phyloP scores from a whole-genome alignment of 371 early-diverging fungal species.

The Lichtheimia ramosa region DNA sequence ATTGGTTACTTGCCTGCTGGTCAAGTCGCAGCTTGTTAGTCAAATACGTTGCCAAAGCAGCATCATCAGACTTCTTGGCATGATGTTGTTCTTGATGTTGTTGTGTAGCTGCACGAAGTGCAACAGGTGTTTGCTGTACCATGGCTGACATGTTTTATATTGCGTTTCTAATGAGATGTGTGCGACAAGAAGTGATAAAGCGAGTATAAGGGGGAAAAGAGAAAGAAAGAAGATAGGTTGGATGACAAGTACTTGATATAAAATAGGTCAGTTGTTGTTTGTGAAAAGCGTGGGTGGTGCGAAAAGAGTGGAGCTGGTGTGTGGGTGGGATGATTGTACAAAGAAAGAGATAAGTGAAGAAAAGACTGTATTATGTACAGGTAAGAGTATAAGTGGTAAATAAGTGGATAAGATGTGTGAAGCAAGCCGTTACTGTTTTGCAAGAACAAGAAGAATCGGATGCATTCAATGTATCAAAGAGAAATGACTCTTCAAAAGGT shows the following conservation, averaged over 20 bases:
- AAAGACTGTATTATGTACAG: too few relatives aligned
- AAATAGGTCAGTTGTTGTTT: too few relatives aligned
- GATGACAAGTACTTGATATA: too few relatives aligned
- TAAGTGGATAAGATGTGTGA: neutral
- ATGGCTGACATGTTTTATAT: constrained; percentile 15
- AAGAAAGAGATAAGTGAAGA: neutral
- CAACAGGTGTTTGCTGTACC: constrained; percentile 15
- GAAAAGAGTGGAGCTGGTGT: neutral
- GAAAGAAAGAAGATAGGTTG: too few relatives aligned
- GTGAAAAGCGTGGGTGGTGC: too few relatives aligned
- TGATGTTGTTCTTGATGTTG: constrained; percentile 1
- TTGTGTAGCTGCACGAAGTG: constrained; percentile 3
- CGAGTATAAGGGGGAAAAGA: too few relatives aligned
- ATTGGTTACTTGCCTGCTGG: constrained; percentile 18
- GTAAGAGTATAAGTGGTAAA: neutral
- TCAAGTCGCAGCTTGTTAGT: constrained; percentile 24
- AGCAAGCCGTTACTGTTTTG: constrained; percentile 1
- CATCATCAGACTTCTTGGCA: constrained; percentile 16
- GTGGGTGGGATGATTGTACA: constrained; percentile 1
- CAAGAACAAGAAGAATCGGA: neutral
- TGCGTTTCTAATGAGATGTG: neutral
- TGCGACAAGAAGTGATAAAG: neutral
- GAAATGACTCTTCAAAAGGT: constrained; percentile 2
- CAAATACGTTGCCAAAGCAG: constrained; percentile 22
- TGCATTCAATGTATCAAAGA: constrained; percentile 9